Evolutionary conservation across 2,329 filamentous ascomycete genomes (phyloP).

Genomic region (Venturia oleaginea): DNA sequence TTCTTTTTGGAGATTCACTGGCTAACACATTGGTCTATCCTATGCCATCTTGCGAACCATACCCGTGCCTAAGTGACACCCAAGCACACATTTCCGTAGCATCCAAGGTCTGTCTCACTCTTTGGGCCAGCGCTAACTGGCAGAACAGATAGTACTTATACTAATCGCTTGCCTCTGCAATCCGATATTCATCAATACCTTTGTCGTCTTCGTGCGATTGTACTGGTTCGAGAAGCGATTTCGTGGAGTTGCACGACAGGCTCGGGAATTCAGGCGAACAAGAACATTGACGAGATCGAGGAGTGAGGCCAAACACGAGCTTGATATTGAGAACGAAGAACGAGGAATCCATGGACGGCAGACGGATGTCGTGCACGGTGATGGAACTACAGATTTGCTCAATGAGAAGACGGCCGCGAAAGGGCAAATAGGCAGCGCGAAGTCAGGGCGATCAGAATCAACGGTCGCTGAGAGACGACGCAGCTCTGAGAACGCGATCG

Average conservation of each 20-base stretch:
- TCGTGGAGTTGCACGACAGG: conserved; percentile 69
- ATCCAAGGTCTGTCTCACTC: not conserved
- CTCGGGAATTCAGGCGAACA: conserved; percentile 55
- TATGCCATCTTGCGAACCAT: not conserved
- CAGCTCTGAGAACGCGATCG: not conserved
- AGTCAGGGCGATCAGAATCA: not conserved
- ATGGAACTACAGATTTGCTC: conserved; percentile 20
- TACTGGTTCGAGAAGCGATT: conserved; percentile 99
- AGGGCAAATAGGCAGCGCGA: not conserved
- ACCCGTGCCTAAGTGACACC: not conserved
- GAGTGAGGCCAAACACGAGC: conserved; percentile 37
- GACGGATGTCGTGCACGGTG: conserved; percentile 54
- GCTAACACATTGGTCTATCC: not conserved
- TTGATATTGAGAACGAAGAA: conserved; percentile 44
- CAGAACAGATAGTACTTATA: conserved; percentile 45
- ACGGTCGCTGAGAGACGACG: not conserved
- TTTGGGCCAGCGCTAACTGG: not conserved
- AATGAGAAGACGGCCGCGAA: not conserved
- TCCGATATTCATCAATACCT: conserved; percentile 42
- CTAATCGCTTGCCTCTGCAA: conserved; percentile 29
- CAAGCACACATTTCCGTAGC: not conserved
- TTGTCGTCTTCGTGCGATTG: conserved; percentile 81
- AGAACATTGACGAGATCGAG: conserved; percentile 50
- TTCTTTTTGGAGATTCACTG: not conserved
- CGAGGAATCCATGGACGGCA: conserved; percentile 38